Conservation (phyloP, 1,139 yeast species). For the Protomyces macrosporus region DNA sequence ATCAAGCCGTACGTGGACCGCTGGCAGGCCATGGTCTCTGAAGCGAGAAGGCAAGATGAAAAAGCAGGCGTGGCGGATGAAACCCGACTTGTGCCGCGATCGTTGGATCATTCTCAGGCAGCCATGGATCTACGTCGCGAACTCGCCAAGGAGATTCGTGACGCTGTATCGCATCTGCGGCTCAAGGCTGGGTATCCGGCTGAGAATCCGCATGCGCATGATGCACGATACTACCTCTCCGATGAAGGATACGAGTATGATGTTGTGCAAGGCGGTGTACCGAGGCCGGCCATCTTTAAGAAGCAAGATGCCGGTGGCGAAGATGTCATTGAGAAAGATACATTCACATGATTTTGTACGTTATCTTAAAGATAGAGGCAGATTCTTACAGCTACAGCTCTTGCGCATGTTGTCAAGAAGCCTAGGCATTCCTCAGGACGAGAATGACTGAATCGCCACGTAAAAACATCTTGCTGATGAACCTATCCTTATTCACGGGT, state of each 20-base stretch:
- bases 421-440: slow-evolving; percentile 49
- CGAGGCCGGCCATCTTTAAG: slow-evolving; percentile 21
- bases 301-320: slow-evolving; percentile 2
- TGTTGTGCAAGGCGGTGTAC: slow-evolving; percentile 15
- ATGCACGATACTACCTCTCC: slow-evolving; percentile 12
- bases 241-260: slow-evolving; percentile 22
- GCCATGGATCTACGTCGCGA: slow-evolving; percentile 62
- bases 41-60: slow-evolving; percentile 51
- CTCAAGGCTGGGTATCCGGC: slow-evolving; percentile 49
- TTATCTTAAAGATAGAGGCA: too few species aligned
- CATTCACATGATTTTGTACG: neutral
- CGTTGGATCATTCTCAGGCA: slow-evolving; percentile 56
- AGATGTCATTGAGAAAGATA: slow-evolving; percentile 15
- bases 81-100: slow-evolving; percentile 42
- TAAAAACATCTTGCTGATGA: slow-evolving; percentile 79
- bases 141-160: slow-evolving; percentile 64
- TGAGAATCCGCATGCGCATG: slow-evolving; percentile 43
- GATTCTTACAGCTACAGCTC: too few species aligned
- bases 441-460: slow-evolving; percentile 95
- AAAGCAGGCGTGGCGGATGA: slow-evolving; percentile 11
- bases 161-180: slow-evolving; percentile 58
- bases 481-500: slow-evolving; percentile 71
- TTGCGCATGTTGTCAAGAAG: too few species aligned
- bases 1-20: slow-evolving; percentile 38
- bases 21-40: slow-evolving; percentile 48